Evolutionary conservation across 331 rosid species (phyloP).

Genomic region (Prunus yedoensis): DNA sequence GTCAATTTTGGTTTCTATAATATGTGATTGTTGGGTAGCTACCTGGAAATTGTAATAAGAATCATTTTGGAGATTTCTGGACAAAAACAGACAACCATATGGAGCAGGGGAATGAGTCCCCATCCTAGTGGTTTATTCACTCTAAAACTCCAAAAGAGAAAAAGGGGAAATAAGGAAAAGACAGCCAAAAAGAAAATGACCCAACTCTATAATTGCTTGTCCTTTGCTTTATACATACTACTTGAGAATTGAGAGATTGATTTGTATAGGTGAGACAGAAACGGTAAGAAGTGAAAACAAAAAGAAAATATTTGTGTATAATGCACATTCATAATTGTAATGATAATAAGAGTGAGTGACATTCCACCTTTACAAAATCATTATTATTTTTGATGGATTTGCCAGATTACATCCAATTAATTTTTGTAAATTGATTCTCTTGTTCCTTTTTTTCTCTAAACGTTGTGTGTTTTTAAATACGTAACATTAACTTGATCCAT

Average conservation of each 20-base stretch:
- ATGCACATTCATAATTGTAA: neutral
- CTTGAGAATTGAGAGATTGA: slow-evolving; percentile 8
- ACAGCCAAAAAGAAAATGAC: slow-evolving; percentile 30
- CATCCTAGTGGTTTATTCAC: slow-evolving; percentile 19
- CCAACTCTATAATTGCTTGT: slow-evolving; percentile 24
- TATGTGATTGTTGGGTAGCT: neutral
- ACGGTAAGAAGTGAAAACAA: slow-evolving; percentile 8
- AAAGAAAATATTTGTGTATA: neutral
- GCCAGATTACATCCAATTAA: too few relatives aligned
- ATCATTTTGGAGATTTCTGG: slow-evolving; percentile 24
- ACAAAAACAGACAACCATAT: neutral
- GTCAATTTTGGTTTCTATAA: neutral
- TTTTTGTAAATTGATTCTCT: too few relatives aligned
- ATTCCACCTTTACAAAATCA: too few relatives aligned
- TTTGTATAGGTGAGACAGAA: slow-evolving; percentile 2
- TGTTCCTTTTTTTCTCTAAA: neutral
- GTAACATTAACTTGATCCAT: neutral
- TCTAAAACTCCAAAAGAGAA: slow-evolving; percentile 20
- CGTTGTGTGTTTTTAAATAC: neutral
- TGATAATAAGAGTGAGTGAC: neutral
- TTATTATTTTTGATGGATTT: too few relatives aligned
- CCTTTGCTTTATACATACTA: slow-evolving; percentile 23
- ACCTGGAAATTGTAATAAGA: neutral
- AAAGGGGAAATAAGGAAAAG: slow-evolving; percentile 17
- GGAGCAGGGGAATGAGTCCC: slow-evolving; percentile 5